Percentiles rank a stretch among this genome's conserved stretches.
These are phyloP conservation scores for Penicillium sp. DNA, from an alignment of 2,329 filamentous ascomycete species.

Conservation along the genomic window DNA sequence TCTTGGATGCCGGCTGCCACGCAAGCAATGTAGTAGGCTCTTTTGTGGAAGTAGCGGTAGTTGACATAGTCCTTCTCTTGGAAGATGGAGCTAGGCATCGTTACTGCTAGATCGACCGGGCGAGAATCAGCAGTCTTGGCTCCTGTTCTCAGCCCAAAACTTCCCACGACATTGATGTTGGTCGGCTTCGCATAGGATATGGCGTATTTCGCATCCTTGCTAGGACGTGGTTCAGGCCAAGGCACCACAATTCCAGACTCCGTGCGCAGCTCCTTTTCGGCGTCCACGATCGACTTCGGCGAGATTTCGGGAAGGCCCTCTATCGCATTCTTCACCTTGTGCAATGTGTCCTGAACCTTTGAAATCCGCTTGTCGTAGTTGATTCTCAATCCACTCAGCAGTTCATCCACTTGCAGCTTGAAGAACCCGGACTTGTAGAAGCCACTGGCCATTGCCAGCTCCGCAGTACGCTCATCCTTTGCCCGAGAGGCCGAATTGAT, in stretches of 20 bases:
- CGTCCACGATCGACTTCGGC: conserved; percentile 61
- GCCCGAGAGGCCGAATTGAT: conserved; percentile 17
- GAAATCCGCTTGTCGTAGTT: conserved; percentile 60
- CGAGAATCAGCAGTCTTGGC: conserved; percentile 58
- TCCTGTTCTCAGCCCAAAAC: conserved; percentile 77
- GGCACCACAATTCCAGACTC: conserved; percentile 71
- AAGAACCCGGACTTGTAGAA: conserved; percentile 68
- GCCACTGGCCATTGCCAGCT: conserved; percentile 47
- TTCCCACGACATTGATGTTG: conserved; percentile 84
- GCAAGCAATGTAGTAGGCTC: conserved; percentile 87
- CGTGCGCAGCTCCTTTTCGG: conserved; percentile 67
- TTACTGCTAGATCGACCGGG: conserved; percentile 79
- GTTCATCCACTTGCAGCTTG: conserved; percentile 67
- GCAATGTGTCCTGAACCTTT: conserved; percentile 56
- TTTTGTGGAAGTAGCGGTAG: conserved; percentile 90
- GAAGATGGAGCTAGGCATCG: conserved; percentile 77
- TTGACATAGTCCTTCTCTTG: conserved; percentile 95
- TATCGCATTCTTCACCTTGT: conserved; percentile 57
- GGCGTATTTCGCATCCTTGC: conserved; percentile 76
- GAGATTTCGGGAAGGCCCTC: conserved; percentile 57
- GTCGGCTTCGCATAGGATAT: conserved; percentile 74
- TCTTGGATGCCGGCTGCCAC: conserved; percentile 70
- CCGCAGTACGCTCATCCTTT: conserved; percentile 32
- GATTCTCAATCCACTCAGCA: conserved; percentile 59
- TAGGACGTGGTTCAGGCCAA: conserved; percentile 78